Evolutionary conservation across 163 green algal genomes (phyloP), one percentile per base, ranked within the genome.

Genomic region (Chlamydomonas reinhardtii): DNA sequence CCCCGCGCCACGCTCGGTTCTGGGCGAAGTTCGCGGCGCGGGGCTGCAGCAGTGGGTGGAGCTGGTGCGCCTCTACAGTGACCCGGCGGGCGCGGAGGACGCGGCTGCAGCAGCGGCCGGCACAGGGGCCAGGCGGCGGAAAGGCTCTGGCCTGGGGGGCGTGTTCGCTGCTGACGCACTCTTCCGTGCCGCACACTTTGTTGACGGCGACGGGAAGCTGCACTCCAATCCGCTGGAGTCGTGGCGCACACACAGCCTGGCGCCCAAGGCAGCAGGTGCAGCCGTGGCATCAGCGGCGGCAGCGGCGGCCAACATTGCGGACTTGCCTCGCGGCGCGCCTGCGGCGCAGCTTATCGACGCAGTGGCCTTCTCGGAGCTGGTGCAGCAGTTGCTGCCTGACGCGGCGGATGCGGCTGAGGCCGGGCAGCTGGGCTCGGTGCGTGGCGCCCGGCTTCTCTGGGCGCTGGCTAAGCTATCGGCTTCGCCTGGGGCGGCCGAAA

Each of bases 151-250:
- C 14, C 48, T 56, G 6, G 48, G 48, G 11, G 48, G 48, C 48
- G 48, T 56, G 25, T 86, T 86, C n/a, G 80, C 70, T 1, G 80
- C 69, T 0, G 61, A 86, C 35, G 80, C 70, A 19, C 69, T 86
- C 27, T 86, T 86, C 70, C 80, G 80, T 2, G 80, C 80, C 27
- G 80, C 80, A 5, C 79, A 85, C 79, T 85, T 85, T 31, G 68
- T 85, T 3, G 54, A 85, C 52, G 48, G 43, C 66, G 5, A 27
- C 19, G 77, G 77, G 3, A 39, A 22, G 6, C 39, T 84, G 32
- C 48, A 56, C 14, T 56, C 48, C 48, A 17, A 64, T 19, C 37
- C 25, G 61, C 9, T 12, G 17, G 61, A 74, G 52, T 56, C 52
- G 54, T 59, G 15, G 31, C 54, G 73, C 48, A 79, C 48, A 14